These are phyloP conservation scores for Mycena olivaceomarginata DNA, from an alignment of 768 basidiomycete genomes.

Conservation along the genomic window DNA sequence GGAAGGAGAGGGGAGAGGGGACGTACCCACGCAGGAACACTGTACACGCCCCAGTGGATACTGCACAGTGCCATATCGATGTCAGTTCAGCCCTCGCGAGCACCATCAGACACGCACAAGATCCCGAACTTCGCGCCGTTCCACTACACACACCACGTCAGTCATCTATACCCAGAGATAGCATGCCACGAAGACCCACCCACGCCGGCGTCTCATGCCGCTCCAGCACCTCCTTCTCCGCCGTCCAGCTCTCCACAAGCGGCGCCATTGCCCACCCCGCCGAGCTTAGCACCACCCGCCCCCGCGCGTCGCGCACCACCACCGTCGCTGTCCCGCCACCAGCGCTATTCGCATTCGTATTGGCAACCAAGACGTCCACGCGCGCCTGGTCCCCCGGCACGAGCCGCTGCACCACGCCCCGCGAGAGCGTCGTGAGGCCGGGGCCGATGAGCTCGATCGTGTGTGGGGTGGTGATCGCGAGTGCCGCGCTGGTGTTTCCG, in stretches of 20 bases:
- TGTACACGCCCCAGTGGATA: conserved; percentile 71
- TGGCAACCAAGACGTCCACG: conserved; percentile 66
- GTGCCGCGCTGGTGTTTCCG: background rate
- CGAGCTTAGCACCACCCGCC: conserved; percentile 57
- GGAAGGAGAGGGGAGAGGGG: background rate
- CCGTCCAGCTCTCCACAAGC: conserved; percentile 63
- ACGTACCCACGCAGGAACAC: conserved; percentile 66
- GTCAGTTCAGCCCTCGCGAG: background rate
- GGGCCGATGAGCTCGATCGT: conserved; percentile 59
- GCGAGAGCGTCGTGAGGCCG: conserved; percentile 62
- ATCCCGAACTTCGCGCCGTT: conserved; percentile 73
- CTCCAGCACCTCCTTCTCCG: conserved; percentile 58
- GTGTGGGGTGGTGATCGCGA: conserved; percentile 52
- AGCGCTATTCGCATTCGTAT: conserved; percentile 3
- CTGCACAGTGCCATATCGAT: conserved; percentile 43
- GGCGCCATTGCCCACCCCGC: conserved; percentile 61
- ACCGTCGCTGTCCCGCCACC: conserved; percentile 52
- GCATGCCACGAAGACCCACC: conserved; percentile 55
- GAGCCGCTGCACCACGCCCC: conserved; percentile 65
- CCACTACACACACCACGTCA: conserved; percentile 57
- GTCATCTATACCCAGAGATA: background rate
- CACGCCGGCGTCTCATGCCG: conserved; percentile 73
- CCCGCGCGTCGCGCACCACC: conserved; percentile 57
- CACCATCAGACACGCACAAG: conserved; percentile 60
- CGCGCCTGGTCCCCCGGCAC: conserved; percentile 70